Percentiles rank a stretch among this genome's conserved stretches.
Conservation (phyloP, 305 asterid genomes). For the Caryopteris hybrid region DNA sequence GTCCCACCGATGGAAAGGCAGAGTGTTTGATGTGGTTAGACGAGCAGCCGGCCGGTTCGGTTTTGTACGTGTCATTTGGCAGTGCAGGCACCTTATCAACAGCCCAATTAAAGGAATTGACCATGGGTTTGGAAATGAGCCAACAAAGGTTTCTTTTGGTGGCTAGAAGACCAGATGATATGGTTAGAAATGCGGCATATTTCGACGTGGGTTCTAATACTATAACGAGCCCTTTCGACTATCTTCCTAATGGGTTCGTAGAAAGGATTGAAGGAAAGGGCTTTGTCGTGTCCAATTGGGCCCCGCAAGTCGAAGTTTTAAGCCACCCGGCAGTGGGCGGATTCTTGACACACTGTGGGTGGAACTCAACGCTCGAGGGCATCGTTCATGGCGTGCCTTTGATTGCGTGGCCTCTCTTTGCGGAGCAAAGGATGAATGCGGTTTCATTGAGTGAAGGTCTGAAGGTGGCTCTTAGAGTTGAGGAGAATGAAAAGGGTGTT, state of each 20-base stretch:
- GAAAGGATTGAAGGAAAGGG: constrained; percentile 20
- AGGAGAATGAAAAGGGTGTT: constrained; percentile 19
- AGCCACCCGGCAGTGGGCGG: constrained; percentile 24
- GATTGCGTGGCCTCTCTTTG: constrained; percentile 37
- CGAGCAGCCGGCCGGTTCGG: constrained; percentile 29
- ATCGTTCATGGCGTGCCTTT: constrained; percentile 25
- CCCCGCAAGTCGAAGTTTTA: constrained; percentile 23
- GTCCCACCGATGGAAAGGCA: not conserved
- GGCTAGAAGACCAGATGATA: constrained; percentile 15
- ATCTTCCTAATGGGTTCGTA: constrained; percentile 1
- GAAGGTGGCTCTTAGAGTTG: constrained; percentile 24
- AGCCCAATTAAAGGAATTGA: constrained; percentile 22
- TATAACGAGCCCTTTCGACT: not conserved
- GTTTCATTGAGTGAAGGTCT: constrained; percentile 28
- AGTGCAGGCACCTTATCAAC: constrained; percentile 35
- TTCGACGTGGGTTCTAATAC: not conserved
- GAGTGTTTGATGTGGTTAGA: constrained; percentile 34
- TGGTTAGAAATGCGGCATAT: not conserved
- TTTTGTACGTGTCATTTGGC: constrained; percentile 32
- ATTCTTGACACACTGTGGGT: constrained; percentile 32
- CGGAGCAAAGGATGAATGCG: constrained; percentile 41
- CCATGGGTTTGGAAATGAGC: constrained; percentile 33
- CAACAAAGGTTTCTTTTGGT: constrained; percentile 26
- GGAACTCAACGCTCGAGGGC: constrained; percentile 34
- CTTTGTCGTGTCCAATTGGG: constrained; percentile 22